Percentiles rank a stretch among this genome's conserved stretches.
These are phyloP conservation scores for Hanseniaspora pseudoguilliermondii DNA, from an alignment of 805 yeast species.

Conservation along the genomic window DNA sequence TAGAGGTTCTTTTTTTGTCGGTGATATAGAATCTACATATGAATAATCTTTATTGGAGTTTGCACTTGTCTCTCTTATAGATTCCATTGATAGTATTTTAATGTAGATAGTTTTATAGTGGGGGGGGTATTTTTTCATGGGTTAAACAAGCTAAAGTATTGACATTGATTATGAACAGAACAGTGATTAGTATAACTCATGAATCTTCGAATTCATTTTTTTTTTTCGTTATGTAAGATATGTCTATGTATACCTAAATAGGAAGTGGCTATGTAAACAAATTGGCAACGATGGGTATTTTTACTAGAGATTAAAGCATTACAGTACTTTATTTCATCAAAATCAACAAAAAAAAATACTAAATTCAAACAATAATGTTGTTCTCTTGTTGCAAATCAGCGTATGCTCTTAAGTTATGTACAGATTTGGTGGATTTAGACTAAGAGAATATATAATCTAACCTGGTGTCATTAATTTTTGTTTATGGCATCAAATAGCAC, in stretches of 20 bases:
- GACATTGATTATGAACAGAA: not conserved
- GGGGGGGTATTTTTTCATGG: no score
- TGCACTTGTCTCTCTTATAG: conserved; percentile 2
- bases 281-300: not conserved
- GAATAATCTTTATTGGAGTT: not conserved
- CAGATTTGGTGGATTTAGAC: no score
- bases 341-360: not conserved
- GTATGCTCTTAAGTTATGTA: no score
- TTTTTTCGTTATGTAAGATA: not conserved
- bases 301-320: not conserved
- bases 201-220: not conserved
- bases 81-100: not conserved
- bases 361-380: no score
- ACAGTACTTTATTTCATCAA: no score
- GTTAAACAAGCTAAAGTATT: no score
- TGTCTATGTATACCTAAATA: not conserved
- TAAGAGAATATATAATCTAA: no score
- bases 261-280: not conserved
- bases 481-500: no score
- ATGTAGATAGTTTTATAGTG: not conserved
- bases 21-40: not conserved
- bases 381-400: no score
- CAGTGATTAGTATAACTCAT: not conserved
- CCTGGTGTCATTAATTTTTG: no score
- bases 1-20: not conserved